phyloP scores from a whole-genome alignment of 1,284 basidiomycete genomes.

The Stereum hirsutum region DNA sequence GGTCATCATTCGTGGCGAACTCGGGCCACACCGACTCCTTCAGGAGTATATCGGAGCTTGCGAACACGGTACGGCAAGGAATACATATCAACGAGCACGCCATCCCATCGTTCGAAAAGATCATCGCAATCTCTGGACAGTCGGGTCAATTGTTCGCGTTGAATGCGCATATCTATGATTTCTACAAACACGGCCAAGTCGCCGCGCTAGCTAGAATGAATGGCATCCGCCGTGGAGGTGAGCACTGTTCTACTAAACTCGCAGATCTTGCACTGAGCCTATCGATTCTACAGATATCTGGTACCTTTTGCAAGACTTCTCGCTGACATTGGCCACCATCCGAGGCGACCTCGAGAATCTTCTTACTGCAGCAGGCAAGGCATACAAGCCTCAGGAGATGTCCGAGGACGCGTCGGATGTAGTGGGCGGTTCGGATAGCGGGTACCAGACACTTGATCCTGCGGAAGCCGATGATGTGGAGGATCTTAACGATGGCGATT shows the following conservation, averaged over 20 bases:
- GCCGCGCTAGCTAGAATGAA: slow-evolving; percentile 39
- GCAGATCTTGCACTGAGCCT: too few relatives aligned
- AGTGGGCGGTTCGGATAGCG: slow-evolving; percentile 22
- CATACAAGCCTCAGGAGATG: slow-evolving; percentile 12
- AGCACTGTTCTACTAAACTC: slow-evolving; percentile 47
- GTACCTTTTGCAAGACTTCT: neutral
- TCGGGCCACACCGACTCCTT: slow-evolving; percentile 55
- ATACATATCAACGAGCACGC: slow-evolving; percentile 46
- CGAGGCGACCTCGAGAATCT: slow-evolving; percentile 1
- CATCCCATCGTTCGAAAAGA: slow-evolving; percentile 42
- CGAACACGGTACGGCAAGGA: slow-evolving; percentile 39
- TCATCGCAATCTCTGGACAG: slow-evolving; percentile 20
- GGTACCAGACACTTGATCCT: slow-evolving; percentile 22
- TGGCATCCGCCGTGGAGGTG: slow-evolving; percentile 44
- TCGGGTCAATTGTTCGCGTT: slow-evolving; percentile 25
- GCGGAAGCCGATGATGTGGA: slow-evolving; percentile 21
- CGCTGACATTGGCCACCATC: neutral
- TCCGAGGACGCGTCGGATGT: slow-evolving; percentile 15
- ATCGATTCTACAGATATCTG: too few relatives aligned
- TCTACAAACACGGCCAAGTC: slow-evolving; percentile 55
- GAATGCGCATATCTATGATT: slow-evolving; percentile 61
- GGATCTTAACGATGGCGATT: slow-evolving; percentile 13
- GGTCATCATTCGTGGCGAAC: slow-evolving; percentile 52
- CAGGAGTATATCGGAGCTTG: slow-evolving; percentile 37
- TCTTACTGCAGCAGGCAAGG: neutral